These are phyloP conservation scores for Strobilomyces confusus DNA, from an alignment of 768 basidiomycete genomes.

Conservation along the genomic window DNA sequence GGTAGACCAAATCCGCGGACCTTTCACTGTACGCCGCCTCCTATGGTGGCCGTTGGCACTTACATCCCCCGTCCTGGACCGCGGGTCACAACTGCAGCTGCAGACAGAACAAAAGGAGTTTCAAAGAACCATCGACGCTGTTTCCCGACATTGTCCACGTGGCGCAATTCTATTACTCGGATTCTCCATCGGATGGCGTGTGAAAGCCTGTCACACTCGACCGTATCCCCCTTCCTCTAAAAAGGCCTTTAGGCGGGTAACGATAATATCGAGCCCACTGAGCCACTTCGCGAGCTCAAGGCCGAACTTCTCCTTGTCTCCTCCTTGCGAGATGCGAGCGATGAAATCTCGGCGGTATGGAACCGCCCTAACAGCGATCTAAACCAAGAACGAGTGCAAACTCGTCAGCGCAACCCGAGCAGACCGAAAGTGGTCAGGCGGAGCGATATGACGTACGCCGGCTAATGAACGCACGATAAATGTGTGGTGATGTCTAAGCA, in stretches of 20 bases:
- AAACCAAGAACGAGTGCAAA: not conserved
- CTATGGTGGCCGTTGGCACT: slow-evolving; percentile 5
- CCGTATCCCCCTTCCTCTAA: slow-evolving; percentile 55
- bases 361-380: slow-evolving; percentile 64
- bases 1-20: slow-evolving; percentile 17
- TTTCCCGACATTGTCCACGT: slow-evolving; percentile 7
- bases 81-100: not conserved
- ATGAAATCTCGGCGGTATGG: slow-evolving; percentile 63
- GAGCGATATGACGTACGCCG: slow-evolving; percentile 22
- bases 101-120: slow-evolving; percentile 3
- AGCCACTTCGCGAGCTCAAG: slow-evolving; percentile 61
- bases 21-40: slow-evolving; percentile 9
- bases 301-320: slow-evolving; percentile 56
- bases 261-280: slow-evolving; percentile 52
- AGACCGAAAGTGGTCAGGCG: not conserved
- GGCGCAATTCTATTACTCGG: slow-evolving; percentile 18
- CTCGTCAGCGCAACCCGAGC: not conserved
- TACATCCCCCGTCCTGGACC: not conserved
- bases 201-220: slow-evolving; percentile 38
- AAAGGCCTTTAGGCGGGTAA: slow-evolving; percentile 48
- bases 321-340: slow-evolving; percentile 57
- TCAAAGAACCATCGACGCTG: not conserved
- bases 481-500: slow-evolving; percentile 62
- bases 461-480: slow-evolving; percentile 59
- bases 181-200: slow-evolving; percentile 19